A percentile compares a stretch with the other conserved stretches of the same genome.
These are phyloP conservation scores for Penicillium diatomitis DNA, from an alignment of 495 filamentous ascomycete genomes.

Conservation along the genomic window DNA sequence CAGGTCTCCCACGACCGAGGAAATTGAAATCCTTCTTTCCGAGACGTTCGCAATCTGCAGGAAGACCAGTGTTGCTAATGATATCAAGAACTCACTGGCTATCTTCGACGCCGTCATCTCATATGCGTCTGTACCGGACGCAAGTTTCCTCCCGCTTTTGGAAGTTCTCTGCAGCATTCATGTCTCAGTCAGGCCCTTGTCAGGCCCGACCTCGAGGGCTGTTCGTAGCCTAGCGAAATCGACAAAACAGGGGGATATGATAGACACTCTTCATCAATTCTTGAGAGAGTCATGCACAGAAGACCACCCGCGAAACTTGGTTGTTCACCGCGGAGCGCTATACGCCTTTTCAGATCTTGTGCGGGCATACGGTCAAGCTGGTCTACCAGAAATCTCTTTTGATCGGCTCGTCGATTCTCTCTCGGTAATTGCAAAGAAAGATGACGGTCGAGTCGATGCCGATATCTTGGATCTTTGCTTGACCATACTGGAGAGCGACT, in stretches of 20 bases:
- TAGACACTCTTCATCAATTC: conserved; percentile 55
- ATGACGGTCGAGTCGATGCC: conserved; percentile 45
- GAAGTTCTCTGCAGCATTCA: conserved; percentile 77
- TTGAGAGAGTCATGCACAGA: conserved; percentile 40
- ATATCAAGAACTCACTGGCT: conserved; percentile 65
- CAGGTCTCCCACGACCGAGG: conserved; percentile 58
- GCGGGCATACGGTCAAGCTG: conserved; percentile 47
- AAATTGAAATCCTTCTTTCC: conserved; percentile 57
- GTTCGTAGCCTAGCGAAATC: conserved; percentile 72
- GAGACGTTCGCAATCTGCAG: conserved; percentile 64
- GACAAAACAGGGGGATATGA: conserved; percentile 62
- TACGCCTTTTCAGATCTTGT: conserved; percentile 55
- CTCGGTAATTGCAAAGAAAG: conserved; percentile 39
- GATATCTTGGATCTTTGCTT: conserved; percentile 45
- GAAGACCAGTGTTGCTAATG: conserved; percentile 60
- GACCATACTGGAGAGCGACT: conserved; percentile 34
- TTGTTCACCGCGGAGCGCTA: conserved; percentile 58
- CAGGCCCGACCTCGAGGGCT: conserved; percentile 65
- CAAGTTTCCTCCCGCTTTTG: conserved; percentile 58
- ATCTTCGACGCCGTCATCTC: conserved; percentile 74
- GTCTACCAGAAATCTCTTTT: conserved; percentile 49
- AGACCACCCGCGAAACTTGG: conserved; percentile 44
- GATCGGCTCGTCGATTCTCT: conserved; percentile 48
- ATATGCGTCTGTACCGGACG: conserved; percentile 64
- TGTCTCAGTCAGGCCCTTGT: conserved; percentile 58